A percentile compares a stretch with the other conserved stretches of the same genome.
These are phyloP conservation scores for Begonia loranthoides DNA, from an alignment of 306 rosid genomes.

Conservation along the genomic window DNA sequence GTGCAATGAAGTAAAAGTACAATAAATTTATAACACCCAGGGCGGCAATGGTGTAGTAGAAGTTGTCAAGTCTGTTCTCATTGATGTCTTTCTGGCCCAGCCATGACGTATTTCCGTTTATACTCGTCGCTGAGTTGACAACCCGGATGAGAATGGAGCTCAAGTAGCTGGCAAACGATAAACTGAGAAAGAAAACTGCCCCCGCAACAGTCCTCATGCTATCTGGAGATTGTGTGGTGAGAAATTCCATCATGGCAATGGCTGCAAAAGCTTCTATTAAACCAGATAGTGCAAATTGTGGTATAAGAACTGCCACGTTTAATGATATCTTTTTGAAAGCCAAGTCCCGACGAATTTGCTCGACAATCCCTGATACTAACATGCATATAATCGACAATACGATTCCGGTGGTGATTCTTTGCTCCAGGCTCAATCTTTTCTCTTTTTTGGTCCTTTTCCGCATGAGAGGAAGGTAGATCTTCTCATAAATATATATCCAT, in stretches of 20 bases:
- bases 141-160: constrained; percentile 43
- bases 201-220: constrained; percentile 70
- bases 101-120: constrained; percentile 33
- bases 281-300: constrained; percentile 49
- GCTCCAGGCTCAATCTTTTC: constrained; percentile 26
- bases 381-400: constrained; percentile 47
- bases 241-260: constrained; percentile 63
- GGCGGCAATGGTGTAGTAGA: constrained; percentile 40
- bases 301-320: constrained; percentile 35
- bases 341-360: constrained; percentile 32
- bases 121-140: constrained; percentile 21
- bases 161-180: constrained; percentile 42
- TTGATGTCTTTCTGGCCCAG: constrained; percentile 56
- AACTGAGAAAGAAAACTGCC: constrained; percentile 54
- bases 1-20: constrained; percentile 47
- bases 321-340: constrained; percentile 24
- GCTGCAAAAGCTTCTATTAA: constrained; percentile 55
- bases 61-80: constrained; percentile 35
- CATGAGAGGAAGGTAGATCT: constrained; percentile 26
- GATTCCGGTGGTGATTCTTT: constrained; percentile 52
- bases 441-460: constrained; percentile 9
- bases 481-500: constrained; percentile 57
- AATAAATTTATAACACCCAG: constrained; percentile 35
- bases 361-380: constrained; percentile 49
- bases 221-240: constrained; percentile 55